Conservation (phyloP, 192 early-diverging fungal species). For the Chytriomyces confervae region DNA sequence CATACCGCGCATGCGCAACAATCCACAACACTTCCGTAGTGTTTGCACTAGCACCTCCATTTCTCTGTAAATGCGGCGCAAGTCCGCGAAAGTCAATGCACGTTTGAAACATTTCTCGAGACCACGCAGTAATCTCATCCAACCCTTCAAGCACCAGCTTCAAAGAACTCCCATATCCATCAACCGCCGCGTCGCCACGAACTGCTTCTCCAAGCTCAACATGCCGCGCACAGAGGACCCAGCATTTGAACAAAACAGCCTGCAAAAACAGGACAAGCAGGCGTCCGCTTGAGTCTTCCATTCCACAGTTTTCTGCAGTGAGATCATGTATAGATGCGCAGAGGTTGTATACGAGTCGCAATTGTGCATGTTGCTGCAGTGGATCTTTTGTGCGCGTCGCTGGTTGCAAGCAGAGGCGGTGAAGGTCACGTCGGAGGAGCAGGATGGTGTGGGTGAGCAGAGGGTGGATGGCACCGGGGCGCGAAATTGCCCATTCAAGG, state of each 20-base stretch:
- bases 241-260: slow-evolving; percentile 18
- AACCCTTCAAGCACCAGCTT: background rate
- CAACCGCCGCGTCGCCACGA: background rate
- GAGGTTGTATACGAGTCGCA: background rate
- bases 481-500: slow-evolving; percentile 24
- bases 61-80: background rate
- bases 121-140: background rate
- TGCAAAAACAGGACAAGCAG: background rate
- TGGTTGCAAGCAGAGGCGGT: slow-evolving; percentile 3
- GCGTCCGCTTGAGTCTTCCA: slow-evolving; percentile 16
- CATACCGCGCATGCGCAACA: slow-evolving; percentile 22
- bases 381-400: background rate
- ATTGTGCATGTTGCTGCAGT: no score
- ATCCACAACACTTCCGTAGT: slow-evolving; percentile 12
- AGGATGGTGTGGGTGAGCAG: slow-evolving; percentile 30
- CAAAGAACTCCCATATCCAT: background rate
- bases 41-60: background rate
- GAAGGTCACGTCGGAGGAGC: slow-evolving; percentile 23
- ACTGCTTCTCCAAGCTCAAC: background rate
- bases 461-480: slow-evolving; percentile 30
- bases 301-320: background rate
- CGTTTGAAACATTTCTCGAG: slow-evolving; percentile 14
- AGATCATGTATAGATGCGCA: background rate
- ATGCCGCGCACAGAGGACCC: background rate
- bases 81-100: slow-evolving; percentile 7